These are phyloP conservation scores for Rhizophagus sp. DNA, from an alignment of 192 early-diverging fungal species.

Conservation along the genomic window DNA sequence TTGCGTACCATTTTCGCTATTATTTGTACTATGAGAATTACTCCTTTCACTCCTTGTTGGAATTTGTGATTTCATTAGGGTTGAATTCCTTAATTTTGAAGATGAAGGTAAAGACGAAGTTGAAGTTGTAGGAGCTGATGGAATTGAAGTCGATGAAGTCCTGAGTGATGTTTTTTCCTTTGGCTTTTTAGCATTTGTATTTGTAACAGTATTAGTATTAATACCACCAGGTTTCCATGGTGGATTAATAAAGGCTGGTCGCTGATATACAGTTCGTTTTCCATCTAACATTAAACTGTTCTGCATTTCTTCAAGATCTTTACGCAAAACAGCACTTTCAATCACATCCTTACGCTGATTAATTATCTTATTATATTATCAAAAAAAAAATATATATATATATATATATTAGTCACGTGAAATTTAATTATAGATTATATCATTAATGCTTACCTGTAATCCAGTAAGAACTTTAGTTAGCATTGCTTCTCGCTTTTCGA, in stretches of 20 bases:
- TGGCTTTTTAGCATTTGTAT: background rate
- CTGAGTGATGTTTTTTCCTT: background rate
- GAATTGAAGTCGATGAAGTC: background rate
- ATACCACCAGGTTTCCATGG: conserved; percentile 29
- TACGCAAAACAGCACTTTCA: conserved; percentile 16
- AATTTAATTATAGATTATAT: background rate
- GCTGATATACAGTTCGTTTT: conserved; percentile 6
- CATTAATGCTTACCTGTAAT: background rate
- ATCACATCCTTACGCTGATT: conserved; percentile 30
- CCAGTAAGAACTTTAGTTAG: conserved; percentile 14
- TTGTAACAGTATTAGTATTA: background rate
- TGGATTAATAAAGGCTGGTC: conserved; percentile 26
- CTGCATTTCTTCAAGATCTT: conserved; percentile 30
- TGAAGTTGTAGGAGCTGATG: background rate
- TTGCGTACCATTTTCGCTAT: background rate
- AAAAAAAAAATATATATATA: background rate
- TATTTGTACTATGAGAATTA: background rate
- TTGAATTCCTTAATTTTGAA: background rate
- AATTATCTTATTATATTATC: background rate
- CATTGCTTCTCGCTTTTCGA: conserved; percentile 19
- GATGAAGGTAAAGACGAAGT: background rate
- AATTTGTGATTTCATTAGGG: conserved; percentile 1
- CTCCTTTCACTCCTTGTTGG: background rate
- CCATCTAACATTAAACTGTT: background rate
- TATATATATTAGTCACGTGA: background rate